Percentiles rank a stretch among this genome's conserved stretches.
Evolutionary conservation across 768 basidiomycete species (phyloP).

Genomic region (Lactarius vividus): DNA sequence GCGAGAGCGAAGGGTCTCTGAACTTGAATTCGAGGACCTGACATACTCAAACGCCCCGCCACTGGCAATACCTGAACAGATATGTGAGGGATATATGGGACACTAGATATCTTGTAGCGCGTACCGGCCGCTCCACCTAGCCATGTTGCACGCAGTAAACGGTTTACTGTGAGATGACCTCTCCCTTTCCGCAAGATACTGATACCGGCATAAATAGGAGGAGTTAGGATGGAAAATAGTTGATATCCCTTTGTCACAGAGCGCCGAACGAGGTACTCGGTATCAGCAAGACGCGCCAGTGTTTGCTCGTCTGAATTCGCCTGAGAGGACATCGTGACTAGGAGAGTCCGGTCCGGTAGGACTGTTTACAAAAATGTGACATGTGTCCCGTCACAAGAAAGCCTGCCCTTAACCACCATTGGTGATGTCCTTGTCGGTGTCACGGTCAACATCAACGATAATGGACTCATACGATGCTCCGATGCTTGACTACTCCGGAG

Average conservation of each 20-base stretch:
- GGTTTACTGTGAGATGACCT: constrained; percentile 55
- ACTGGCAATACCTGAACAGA: constrained; percentile 42
- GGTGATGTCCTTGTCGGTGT: background rate
- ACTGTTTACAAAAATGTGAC: constrained; percentile 2
- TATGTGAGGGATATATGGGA: background rate
- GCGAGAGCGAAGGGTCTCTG: constrained; percentile 47
- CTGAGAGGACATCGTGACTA: constrained; percentile 9
- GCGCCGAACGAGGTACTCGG: constrained; percentile 63
- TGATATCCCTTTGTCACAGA: constrained; percentile 69
- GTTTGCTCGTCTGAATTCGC: background rate
- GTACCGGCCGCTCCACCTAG: constrained; percentile 60
- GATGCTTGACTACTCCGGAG: constrained; percentile 28
- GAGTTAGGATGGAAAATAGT: constrained; percentile 57
- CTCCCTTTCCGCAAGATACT: constrained; percentile 54
- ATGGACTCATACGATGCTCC: constrained; percentile 29
- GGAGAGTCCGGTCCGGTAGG: background rate
- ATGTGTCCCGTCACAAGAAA: constrained; percentile 1
- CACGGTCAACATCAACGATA: constrained; percentile 22
- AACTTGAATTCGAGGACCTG: constrained; percentile 53
- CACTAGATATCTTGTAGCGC: constrained; percentile 17
- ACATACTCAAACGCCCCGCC: constrained; percentile 61
- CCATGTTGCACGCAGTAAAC: constrained; percentile 70
- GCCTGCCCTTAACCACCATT: constrained; percentile 9
- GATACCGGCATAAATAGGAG: constrained; percentile 57
- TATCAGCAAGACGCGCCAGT: constrained; percentile 49